Conservation (phyloP, 148 eudicot genomes). For the Rhododendron kiyosumense region DNA sequence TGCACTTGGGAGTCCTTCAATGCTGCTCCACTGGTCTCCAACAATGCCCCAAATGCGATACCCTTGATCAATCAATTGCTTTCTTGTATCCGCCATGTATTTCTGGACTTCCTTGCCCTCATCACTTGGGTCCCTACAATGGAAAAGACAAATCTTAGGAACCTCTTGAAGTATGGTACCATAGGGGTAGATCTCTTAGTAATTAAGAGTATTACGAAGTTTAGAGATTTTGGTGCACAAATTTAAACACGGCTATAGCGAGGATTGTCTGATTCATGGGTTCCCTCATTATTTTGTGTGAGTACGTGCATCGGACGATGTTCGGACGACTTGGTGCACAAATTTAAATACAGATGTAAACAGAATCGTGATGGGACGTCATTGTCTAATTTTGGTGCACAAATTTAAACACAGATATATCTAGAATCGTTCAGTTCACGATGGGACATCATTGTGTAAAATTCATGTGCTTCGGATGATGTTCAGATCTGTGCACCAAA, state of each 20-base stretch:
- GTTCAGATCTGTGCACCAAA: background rate
- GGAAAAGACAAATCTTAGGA: background rate
- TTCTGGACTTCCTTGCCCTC: conserved; percentile 17
- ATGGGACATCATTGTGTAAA: background rate
- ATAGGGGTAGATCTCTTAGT: background rate
- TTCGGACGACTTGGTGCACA: background rate
- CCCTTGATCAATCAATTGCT: conserved; percentile 23
- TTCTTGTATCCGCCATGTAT: conserved; percentile 31
- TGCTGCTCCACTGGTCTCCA: conserved; percentile 52
- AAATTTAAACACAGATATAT: background rate
- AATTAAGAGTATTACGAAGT: background rate
- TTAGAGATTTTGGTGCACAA: background rate
- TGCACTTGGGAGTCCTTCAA: conserved; percentile 32
- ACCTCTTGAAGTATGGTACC: background rate
- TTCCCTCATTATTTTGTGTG: background rate
- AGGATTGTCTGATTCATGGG: too few species aligned
- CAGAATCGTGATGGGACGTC: too few species aligned
- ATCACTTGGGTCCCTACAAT: conserved; percentile 21
- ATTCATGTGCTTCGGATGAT: background rate
- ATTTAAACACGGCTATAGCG: background rate
- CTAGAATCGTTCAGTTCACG: too few species aligned
- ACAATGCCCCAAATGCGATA: conserved; percentile 40
- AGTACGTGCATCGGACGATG: background rate
- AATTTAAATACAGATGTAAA: too few species aligned
- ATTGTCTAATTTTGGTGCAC: too few species aligned